These are phyloP conservation scores for Myotisia sp. DNA, from an alignment of 2,329 filamentous ascomycete genomes.

Conservation along the genomic window DNA sequence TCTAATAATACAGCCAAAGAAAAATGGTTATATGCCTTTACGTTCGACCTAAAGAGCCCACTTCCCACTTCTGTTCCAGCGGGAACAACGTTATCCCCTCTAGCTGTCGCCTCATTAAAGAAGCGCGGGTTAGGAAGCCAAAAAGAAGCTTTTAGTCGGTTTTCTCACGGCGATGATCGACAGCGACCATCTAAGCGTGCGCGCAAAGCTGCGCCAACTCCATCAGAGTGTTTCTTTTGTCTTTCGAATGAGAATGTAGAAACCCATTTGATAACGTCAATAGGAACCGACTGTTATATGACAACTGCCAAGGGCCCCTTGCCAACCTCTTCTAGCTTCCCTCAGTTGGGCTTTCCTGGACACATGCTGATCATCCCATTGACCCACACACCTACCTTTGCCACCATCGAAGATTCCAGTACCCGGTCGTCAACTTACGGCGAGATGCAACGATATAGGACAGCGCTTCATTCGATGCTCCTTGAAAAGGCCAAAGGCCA, in stretches of 20 bases:
- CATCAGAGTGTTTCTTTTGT: slow-evolving; percentile 86
- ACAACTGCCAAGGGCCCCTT: slow-evolving; percentile 88
- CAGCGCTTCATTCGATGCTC: slow-evolving; percentile 67
- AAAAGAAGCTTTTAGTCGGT: slow-evolving; percentile 24
- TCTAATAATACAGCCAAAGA: slow-evolving; percentile 63
- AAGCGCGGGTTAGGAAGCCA: slow-evolving; percentile 34
- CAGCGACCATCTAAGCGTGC: slow-evolving; percentile 29
- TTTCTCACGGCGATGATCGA: slow-evolving; percentile 24
- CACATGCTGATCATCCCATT: slow-evolving; percentile 89
- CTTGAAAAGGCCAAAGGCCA: slow-evolving; percentile 27
- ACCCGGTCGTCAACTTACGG: slow-evolving; percentile 45
- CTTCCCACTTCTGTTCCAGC: slow-evolving; percentile 46
- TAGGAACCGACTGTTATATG: slow-evolving; percentile 75
- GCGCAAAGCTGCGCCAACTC: slow-evolving; percentile 42
- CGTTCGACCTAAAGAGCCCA: slow-evolving; percentile 50
- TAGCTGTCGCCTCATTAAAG: slow-evolving; percentile 41
- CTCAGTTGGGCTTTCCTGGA: slow-evolving; percentile 58
- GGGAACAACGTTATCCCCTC: slow-evolving; percentile 62
- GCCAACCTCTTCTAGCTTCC: slow-evolving; percentile 55
- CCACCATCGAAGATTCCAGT: slow-evolving; percentile 48
- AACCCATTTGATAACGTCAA: slow-evolving; percentile 76
- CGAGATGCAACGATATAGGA: slow-evolving; percentile 75
- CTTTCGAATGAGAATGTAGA: slow-evolving; percentile 72
- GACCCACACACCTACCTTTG: slow-evolving; percentile 62
- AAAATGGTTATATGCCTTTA: slow-evolving; percentile 49